These are phyloP conservation scores for Hanseniaspora singularis DNA, from an alignment of 805 yeast genomes.

Conservation along the genomic window DNA sequence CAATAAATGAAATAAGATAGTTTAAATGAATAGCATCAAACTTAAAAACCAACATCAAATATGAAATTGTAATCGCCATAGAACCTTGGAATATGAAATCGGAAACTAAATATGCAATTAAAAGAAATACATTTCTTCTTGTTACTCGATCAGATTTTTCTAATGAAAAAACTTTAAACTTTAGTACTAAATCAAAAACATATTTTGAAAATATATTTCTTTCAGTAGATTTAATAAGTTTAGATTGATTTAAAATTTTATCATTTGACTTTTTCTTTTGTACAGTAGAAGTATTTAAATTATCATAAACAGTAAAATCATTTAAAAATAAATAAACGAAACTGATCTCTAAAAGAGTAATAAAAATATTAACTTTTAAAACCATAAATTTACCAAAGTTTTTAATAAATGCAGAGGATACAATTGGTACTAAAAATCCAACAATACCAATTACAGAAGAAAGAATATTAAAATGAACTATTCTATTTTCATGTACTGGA, in stretches of 20 bases:
- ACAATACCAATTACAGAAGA: neutral
- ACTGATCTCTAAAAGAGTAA: neutral
- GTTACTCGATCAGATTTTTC: slow-evolving; percentile 3
- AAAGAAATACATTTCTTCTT: slow-evolving; percentile 7
- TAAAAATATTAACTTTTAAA: neutral
- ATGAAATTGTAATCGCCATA: neutral
- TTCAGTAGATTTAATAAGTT: too few species aligned
- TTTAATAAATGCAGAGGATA: slow-evolving; percentile 6
- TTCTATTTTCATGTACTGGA: slow-evolving; percentile 1
- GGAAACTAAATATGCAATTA: neutral
- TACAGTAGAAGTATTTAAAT: too few species aligned
- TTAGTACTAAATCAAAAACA: too few species aligned
- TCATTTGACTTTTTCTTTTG: neutral
- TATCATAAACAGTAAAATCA: too few species aligned
- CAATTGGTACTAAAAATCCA: slow-evolving; percentile 1
- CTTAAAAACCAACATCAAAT: neutral
- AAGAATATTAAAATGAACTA: slow-evolving; percentile 5
- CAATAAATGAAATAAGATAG: slow-evolving; percentile 3
- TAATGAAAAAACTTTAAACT: slow-evolving; percentile 3
- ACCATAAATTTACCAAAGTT: slow-evolving; percentile 2
- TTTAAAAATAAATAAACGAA: slow-evolving; percentile 3
- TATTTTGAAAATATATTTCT: too few species aligned
- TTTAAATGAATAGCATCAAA: slow-evolving; percentile 5
- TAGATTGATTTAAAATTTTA: too few species aligned
- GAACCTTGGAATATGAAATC: neutral